These are phyloP conservation scores for Wickerhamomyces sp. DNA, from an alignment of 1,139 yeast genomes.

Conservation along the genomic window DNA sequence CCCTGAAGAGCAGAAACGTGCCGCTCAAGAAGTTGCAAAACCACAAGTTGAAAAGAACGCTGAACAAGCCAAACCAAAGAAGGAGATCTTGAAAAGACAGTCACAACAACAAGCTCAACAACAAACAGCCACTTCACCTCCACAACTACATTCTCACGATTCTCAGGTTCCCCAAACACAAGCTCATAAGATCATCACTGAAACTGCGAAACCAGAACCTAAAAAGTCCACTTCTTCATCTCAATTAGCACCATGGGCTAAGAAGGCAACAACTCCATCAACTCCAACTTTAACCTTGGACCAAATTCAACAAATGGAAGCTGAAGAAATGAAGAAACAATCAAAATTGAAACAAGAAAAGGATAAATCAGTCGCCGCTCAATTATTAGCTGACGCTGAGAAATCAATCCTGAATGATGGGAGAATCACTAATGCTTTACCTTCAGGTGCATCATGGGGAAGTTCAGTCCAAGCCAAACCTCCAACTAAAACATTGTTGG, in stretches of 20 bases:
- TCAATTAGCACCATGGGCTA: constrained; percentile 57
- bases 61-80: constrained; percentile 3
- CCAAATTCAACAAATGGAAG: constrained; percentile 69
- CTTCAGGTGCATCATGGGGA: constrained; percentile 23
- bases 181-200: constrained; percentile 2
- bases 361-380: constrained; percentile 23
- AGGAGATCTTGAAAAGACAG: constrained; percentile 1
- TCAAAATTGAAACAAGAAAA: constrained; percentile 26
- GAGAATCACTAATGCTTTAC: constrained; percentile 18
- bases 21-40: too few species aligned
- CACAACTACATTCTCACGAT: neutral
- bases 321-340: constrained; percentile 39
- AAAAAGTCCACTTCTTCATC: constrained; percentile 24
- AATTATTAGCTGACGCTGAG: constrained; percentile 26
- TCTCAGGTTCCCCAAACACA: constrained; percentile 3
- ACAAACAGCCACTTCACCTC: constrained; percentile 1
- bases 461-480: constrained; percentile 18
- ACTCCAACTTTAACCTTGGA: constrained; percentile 55
- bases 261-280: constrained; percentile 23
- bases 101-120: constrained; percentile 1
- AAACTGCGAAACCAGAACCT: constrained; percentile 6
- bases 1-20: too few species aligned
- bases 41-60: constrained; percentile 1
- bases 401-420: constrained; percentile 22
- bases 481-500: constrained; percentile 39